Evolutionary conservation across 345 rosid species (phyloP).

Genomic region (Ricinus communis): DNA sequence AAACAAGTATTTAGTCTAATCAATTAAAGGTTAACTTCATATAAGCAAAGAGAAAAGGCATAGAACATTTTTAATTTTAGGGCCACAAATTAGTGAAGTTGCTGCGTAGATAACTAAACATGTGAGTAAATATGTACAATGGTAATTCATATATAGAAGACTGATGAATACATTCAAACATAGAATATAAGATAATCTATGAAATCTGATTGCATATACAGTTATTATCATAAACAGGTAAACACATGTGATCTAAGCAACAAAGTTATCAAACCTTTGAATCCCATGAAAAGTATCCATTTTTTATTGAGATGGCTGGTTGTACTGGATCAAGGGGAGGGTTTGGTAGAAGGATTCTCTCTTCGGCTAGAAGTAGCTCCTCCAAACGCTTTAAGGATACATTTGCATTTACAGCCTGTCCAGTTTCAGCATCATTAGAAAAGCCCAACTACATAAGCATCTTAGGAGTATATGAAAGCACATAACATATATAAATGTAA

Average conservation of each 20-base stretch:
- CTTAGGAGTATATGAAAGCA: background rate
- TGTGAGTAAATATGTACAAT: no score
- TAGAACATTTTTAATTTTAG: no score
- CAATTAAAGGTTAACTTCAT: background rate
- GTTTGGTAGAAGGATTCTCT: conserved; percentile 88
- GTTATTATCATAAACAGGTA: background rate
- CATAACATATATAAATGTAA: background rate
- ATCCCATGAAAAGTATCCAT: conserved; percentile 96
- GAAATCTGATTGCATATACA: background rate
- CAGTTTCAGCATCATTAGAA: conserved; percentile 26
- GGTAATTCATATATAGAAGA: no score
- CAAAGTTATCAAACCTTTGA: conserved; percentile 52
- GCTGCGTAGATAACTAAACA: no score
- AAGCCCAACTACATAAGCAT: conserved; percentile 5
- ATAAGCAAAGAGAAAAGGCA: no score
- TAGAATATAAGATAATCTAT: background rate
- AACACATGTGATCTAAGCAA: background rate
- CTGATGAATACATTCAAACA: background rate
- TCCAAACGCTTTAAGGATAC: conserved; percentile 93
- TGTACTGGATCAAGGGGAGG: conserved; percentile 70
- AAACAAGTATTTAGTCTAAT: background rate
- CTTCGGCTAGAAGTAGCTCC: conserved; percentile 85
- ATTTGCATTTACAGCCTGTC: conserved; percentile 86
- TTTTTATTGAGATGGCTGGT: conserved; percentile 79
- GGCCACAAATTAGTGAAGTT: no score